A percentile compares a stretch with the other conserved stretches of the same genome.
phyloP scores from a whole-genome alignment of 768 basidiomycete genomes.

The Neoboletus brunneissimus region DNA sequence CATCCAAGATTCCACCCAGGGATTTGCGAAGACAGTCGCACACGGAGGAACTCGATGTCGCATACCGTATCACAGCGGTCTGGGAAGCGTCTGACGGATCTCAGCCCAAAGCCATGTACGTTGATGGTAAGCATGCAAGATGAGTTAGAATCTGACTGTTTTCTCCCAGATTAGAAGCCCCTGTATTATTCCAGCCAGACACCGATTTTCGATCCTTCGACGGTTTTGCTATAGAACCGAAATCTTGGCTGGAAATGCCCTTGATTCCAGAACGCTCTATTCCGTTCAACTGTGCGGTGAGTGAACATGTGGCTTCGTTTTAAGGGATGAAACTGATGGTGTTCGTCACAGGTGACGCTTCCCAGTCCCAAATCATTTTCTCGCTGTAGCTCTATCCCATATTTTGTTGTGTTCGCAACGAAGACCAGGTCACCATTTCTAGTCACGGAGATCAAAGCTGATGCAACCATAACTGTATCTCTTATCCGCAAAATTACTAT shows the following conservation, averaged over 20 bases:
- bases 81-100: constrained; percentile 55
- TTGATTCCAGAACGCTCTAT: constrained; percentile 59
- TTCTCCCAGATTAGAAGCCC: constrained; percentile 55
- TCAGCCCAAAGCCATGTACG: constrained; percentile 49
- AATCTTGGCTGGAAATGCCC: constrained; percentile 69
- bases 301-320: constrained; percentile 24
- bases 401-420: constrained; percentile 72
- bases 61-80: constrained; percentile 52
- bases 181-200: constrained; percentile 60
- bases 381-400: constrained; percentile 61
- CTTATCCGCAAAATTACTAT: constrained; percentile 60
- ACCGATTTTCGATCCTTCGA: constrained; percentile 58
- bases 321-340: constrained; percentile 1
- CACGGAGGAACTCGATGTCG: constrained; percentile 42
- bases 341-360: constrained; percentile 48
- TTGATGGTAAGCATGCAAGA: not conserved
- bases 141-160: not conserved
- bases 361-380: constrained; percentile 60
- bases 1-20: constrained; percentile 34
- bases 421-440: constrained; percentile 51
- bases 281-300: constrained; percentile 64
- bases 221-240: constrained; percentile 39
- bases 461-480: constrained; percentile 68
- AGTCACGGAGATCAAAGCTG: constrained; percentile 63
- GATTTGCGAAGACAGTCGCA: constrained; percentile 23